Evolutionary conservation across 176 grass and related monocot genomes (phyloP), one percentile per base, ranked within the genome.

Genomic region (Elaeis guineensis): DNA sequence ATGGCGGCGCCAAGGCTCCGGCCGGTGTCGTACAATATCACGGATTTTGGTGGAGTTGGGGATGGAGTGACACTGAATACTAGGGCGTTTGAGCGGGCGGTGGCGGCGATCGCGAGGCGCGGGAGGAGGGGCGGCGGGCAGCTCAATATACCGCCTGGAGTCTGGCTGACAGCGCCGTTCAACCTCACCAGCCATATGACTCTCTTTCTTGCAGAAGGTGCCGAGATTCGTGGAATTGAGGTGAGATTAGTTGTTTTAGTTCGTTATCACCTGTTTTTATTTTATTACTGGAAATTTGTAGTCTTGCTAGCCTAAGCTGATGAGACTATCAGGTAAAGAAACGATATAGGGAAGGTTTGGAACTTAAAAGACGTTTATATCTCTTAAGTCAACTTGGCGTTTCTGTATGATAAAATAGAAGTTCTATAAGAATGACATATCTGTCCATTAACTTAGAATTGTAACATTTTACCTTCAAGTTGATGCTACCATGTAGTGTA

Each of bases 171-270:
- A 5, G 87, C 84, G 17, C 87, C 93, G 19, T 97, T 97, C 77
- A 97, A 91, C 80, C 71, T 97, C 17, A 97, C 93, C 11, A 91
- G 81, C 29, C 87, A 91, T 56, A 91, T 97, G 87, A 97, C 84
- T 19, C 67, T 91, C 19, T 97, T 97, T 59, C 81, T 97, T 49
- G 75, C 84, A 11, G 81, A 97, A 15, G 87, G 87, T 24, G 78
- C 93, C 0, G 83, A 85, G 48, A 85, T 97, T 76, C 81, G 91
- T 64, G 93, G 63, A 44, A 74, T 85, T 58, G 63, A 83, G 93
- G 93, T 90, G 69, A 82, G 48, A 69, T 50, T 75, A 9, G 9
- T 44, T 44, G 35, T 44, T 44, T 44, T 44, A 44, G 2, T 11
- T 44, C 35, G 35, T 44, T 44, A 44, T 44, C 9, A 14, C 35